Percentiles rank a stretch among this genome's conserved stretches.
Evolutionary conservation across 129 eudicot species (phyloP).

Genomic region (Ambrosia artemisiifolia): DNA sequence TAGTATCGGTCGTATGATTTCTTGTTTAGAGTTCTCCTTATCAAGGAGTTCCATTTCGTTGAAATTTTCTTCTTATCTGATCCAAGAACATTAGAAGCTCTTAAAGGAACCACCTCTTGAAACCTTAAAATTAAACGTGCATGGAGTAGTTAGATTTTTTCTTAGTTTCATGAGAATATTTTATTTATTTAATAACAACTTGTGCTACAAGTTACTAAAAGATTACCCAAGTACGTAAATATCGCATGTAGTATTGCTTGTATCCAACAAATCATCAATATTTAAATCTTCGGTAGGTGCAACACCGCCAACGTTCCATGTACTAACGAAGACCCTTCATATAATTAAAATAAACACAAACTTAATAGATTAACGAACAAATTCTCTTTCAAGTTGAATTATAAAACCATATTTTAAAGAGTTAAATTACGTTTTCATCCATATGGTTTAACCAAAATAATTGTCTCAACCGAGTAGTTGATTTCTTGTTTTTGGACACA

Average conservation of each 20-base stretch:
- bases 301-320: conserved; percentile 83
- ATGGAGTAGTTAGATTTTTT: neutral
- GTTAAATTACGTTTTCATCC: too few species aligned
- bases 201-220: neutral
- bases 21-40: conserved; percentile 48
- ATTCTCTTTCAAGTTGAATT: neutral
- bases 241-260: conserved; percentile 44
- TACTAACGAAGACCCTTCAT: conserved; percentile 56
- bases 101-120: conserved; percentile 80
- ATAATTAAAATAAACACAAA: neutral
- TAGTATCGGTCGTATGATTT: conserved; percentile 10
- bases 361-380: neutral
- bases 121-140: conserved; percentile 36
- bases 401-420: neutral
- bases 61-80: conserved; percentile 50
- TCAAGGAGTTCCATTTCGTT: conserved; percentile 66
- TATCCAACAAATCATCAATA: conserved; percentile 56
- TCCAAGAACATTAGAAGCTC: conserved; percentile 62
- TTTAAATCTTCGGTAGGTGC: conserved; percentile 49
- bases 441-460: too few species aligned
- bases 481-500: too few species aligned
- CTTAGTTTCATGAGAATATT: neutral
- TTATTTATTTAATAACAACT: neutral
- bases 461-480: too few species aligned
- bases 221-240: conserved; percentile 69